Conservation (phyloP, 2,329 filamentous ascomycete species). For the Scortechinia acanthostroma region DNA sequence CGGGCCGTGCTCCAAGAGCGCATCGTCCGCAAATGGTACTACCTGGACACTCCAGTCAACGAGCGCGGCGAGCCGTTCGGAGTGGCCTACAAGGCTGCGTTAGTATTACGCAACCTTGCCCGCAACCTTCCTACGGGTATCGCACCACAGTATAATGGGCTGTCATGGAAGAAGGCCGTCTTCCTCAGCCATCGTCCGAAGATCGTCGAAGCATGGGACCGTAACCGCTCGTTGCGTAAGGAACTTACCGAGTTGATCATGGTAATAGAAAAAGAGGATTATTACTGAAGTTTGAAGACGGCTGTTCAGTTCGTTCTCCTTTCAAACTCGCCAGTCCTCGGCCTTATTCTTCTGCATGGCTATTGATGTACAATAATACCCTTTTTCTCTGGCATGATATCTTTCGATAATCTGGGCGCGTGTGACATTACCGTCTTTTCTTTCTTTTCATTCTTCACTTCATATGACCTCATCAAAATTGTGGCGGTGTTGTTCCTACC, state of each 20-base stretch:
- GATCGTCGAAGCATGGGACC: slow-evolving; percentile 25
- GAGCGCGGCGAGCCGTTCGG: slow-evolving; percentile 30
- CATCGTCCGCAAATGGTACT: slow-evolving; percentile 25
- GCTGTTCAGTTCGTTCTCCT: too few species aligned
- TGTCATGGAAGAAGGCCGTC: slow-evolving; percentile 26
- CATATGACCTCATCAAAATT: too few species aligned
- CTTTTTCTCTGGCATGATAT: too few species aligned
- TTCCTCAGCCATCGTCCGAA: slow-evolving; percentile 25
- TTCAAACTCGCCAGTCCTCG: too few species aligned
- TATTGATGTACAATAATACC: too few species aligned
- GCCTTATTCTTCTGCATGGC: too few species aligned
- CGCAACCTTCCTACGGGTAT: slow-evolving; percentile 24
- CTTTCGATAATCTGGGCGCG: too few species aligned
- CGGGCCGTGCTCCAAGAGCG: slow-evolving; percentile 25
- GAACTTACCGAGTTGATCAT: slow-evolving; percentile 29
- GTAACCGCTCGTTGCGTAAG: slow-evolving; percentile 27
- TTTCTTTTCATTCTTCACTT: too few species aligned
- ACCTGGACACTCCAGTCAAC: slow-evolving; percentile 28
- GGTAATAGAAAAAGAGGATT: slow-evolving; percentile 22
- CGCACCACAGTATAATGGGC: slow-evolving; percentile 12
- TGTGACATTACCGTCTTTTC: too few species aligned
- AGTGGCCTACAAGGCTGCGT: slow-evolving; percentile 32
- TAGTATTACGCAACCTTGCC: slow-evolving; percentile 35
- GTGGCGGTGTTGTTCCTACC: too few species aligned
- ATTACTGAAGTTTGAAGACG: background rate